Evolutionary conservation across 2,329 filamentous ascomycete genomes (phyloP), one percentile per base, ranked within the genome.

Genomic region (Pseudocercospora musae): DNA sequence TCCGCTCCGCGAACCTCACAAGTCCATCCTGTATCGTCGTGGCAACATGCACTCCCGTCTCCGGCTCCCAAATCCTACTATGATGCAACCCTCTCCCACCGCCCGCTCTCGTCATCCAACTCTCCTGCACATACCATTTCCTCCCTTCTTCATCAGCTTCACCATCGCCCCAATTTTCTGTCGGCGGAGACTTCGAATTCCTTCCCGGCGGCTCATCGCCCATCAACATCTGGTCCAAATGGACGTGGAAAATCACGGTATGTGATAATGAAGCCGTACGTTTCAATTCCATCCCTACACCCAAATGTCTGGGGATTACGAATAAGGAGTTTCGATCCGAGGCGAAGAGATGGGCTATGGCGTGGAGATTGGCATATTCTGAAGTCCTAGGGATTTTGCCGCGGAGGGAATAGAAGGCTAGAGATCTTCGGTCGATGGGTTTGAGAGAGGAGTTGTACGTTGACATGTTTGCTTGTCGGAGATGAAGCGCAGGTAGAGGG

Each of bases 11-110:
- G 25, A 56, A 56, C 31, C 52, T 55, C 8, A 55, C 27, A 18
- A 55, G 18, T 40, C 52, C 52, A 55, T 55, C 52, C 27, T 33
- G 52, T 25, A 55, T 4, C 52, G 52, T 55, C 52, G 52, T 55
- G 7, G 52, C 52, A 33, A 40, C 20, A 40, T 55, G 27, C 29
- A 55, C 29, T 5, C 52, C 52, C n/a, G 52, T 37, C 18, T 55
- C 29, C 5, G 18, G 29, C 9, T 40, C 29, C n/a, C 53, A 56
- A 21, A 40, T 29, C 29, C 53, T 20, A 29, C 53, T 21, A 56
- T 40, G n/a, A 25, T 56, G 31, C 20, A 56, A 20, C n/a, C 53
- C 31, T 11, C 53, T 20, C 18, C 29, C 31, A 1, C 31, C 53
- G 2, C 29, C 53, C 3, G 8, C 31, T 11, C 53, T 42, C 20